Evolutionary conservation across 2,329 filamentous ascomycete genomes (phyloP).

Genomic region (Cyphellophora attinorum): DNA sequence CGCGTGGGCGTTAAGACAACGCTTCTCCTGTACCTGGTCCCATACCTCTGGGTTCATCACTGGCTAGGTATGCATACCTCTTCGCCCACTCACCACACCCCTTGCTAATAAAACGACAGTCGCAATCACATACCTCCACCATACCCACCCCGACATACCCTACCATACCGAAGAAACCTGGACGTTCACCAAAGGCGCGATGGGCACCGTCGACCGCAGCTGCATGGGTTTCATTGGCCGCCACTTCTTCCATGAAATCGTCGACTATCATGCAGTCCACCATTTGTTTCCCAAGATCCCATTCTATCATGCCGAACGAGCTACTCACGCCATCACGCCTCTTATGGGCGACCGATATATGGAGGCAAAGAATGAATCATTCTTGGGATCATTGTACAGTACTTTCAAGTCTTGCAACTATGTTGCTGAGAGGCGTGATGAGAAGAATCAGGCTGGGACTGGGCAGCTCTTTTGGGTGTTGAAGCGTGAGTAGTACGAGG

Average conservation of each 20-base stretch:
- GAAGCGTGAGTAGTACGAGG: too few relatives aligned
- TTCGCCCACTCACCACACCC: constrained; percentile 1
- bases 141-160: constrained; percentile 50
- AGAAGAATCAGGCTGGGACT: too few relatives aligned
- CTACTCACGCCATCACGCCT: constrained; percentile 47
- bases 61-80: constrained; percentile 47
- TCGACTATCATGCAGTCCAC: constrained; percentile 55
- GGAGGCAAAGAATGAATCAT: constrained; percentile 26
- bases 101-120: constrained; percentile 32
- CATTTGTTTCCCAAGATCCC: constrained; percentile 54
- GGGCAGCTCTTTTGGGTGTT: too few relatives aligned
- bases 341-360: constrained; percentile 47
- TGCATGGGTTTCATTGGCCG: constrained; percentile 56
- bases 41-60: constrained; percentile 62
- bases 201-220: constrained; percentile 55
- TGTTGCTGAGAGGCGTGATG: too few relatives aligned
- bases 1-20: not conserved
- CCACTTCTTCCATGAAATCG: constrained; percentile 59
- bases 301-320: constrained; percentile 52
- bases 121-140: constrained; percentile 66
- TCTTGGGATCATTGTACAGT: constrained; percentile 37
- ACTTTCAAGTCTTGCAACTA: constrained; percentile 40
- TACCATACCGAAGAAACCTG: constrained; percentile 52
- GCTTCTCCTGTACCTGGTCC: constrained; percentile 45
- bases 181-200: constrained; percentile 54